A percentile compares a stretch with the other conserved stretches of the same genome.
Evolutionary conservation across 352 stramenopile genomes (phyloP).

Genomic region (Globisporangium apiculatum): DNA sequence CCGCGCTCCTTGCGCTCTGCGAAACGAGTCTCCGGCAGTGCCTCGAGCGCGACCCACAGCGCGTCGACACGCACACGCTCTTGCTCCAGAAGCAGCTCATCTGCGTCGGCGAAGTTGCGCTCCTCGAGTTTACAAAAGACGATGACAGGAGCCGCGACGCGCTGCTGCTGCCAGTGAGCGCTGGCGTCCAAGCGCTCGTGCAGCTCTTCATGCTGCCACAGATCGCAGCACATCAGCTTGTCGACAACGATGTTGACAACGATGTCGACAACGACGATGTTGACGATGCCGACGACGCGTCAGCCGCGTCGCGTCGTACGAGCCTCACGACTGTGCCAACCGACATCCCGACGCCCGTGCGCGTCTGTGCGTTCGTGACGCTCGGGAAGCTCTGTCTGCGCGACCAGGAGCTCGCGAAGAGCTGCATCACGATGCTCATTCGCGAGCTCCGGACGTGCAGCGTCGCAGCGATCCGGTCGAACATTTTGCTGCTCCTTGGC

Average conservation of each 20-base stretch:
- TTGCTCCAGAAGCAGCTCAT: conserved; percentile 77
- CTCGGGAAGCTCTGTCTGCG: conserved; percentile 95
- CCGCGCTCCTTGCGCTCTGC: conserved; percentile 50
- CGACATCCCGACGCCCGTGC: conserved; percentile 64
- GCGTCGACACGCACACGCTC: conserved; percentile 42
- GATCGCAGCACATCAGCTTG: conserved; percentile 27
- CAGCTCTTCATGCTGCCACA: conserved; percentile 73
- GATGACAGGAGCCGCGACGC: conserved; percentile 54
- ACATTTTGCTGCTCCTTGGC: conserved; percentile 94
- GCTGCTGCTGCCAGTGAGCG: conserved; percentile 44
- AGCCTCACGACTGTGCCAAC: conserved; percentile 13
- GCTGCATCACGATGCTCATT: conserved; percentile 93
- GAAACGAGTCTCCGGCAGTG: conserved; percentile 53
- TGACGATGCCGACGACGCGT: conserved; percentile 14
- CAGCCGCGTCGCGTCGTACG: not conserved
- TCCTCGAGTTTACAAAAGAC: conserved; percentile 78
- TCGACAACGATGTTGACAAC: conserved; percentile 10
- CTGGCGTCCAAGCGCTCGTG: conserved; percentile 48
- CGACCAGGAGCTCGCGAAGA: conserved; percentile 91
- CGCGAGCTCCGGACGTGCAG: conserved; percentile 85
- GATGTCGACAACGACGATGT: conserved; percentile 19
- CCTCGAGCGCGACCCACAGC: conserved; percentile 46
- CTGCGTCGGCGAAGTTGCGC: conserved; percentile 65
- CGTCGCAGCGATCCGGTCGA: conserved; percentile 91
- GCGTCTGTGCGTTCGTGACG: conserved; percentile 91